Conservation (phyloP, 768 basidiomycete species). For the Dacryopinax spathularia region DNA sequence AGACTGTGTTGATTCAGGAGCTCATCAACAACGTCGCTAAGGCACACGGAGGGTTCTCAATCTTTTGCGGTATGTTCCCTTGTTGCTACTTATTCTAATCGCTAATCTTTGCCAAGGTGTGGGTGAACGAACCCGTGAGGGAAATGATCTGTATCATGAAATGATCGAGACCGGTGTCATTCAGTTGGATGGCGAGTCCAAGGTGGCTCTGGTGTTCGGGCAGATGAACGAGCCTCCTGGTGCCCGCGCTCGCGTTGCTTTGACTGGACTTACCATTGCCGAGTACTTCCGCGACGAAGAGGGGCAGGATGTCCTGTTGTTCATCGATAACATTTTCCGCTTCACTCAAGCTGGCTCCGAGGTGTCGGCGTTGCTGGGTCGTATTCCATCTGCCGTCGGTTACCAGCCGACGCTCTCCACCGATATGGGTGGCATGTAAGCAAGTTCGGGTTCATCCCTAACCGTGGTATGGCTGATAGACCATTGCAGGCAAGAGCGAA, state of each 20-base stretch:
- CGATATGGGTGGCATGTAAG: conserved; percentile 99
- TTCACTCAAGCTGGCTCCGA: conserved; percentile 99
- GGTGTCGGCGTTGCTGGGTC: conserved; percentile 98
- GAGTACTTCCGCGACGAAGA: conserved; percentile 99
- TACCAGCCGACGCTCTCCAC: conserved; percentile 99
- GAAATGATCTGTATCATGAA: conserved; percentile 97
- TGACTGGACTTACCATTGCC: conserved; percentile 97
- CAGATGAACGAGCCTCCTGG: conserved; percentile 99
- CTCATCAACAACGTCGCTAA: conserved; percentile 99
- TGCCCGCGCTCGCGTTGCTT: conserved; percentile 99
- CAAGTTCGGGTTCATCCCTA: conserved; percentile 11
- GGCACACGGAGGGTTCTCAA: conserved; percentile 99
- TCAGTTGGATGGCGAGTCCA: conserved; percentile 98
- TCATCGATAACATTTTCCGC: conserved; percentile 99
- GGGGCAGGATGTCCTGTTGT: conserved; percentile 98
- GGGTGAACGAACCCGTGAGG: conserved; percentile 99
- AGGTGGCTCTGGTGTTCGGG: conserved; percentile 99
- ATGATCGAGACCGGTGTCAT: conserved; percentile 99
- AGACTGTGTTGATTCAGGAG: conserved; percentile 98
- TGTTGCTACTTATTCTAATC: not conserved
- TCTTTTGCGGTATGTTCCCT: conserved; percentile 66
- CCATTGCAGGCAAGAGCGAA: conserved; percentile 84
- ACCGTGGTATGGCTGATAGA: conserved; percentile 5
- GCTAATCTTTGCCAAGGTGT: conserved; percentile 47
- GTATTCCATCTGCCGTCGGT: conserved; percentile 99